Percentiles rank a stretch among this genome's conserved stretches.
These are phyloP conservation scores for Rhodotorula sp. DNA, from an alignment of 1,284 basidiomycete species.

Conservation along the genomic window DNA sequence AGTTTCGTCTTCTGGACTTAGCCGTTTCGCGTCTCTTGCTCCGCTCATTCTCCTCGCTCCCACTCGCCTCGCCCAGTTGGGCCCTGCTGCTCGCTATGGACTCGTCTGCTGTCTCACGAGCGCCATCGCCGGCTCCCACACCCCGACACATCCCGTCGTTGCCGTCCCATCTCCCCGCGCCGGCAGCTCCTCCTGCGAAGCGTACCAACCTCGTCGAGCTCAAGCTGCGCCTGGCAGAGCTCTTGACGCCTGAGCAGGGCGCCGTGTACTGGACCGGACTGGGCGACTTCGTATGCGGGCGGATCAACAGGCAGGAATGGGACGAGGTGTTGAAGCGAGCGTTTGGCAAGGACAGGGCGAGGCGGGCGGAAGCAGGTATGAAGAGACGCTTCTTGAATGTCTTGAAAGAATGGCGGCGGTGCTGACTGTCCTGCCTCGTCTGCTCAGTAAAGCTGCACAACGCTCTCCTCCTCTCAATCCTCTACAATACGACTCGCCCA, in stretches of 20 bases:
- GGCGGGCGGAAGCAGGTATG: constrained; percentile 7
- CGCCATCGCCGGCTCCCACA: background rate
- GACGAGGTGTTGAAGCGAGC: constrained; percentile 45
- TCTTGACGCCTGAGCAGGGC: constrained; percentile 32
- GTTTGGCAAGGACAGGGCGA: constrained; percentile 28
- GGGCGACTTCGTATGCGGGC: constrained; percentile 48
- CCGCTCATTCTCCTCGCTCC: background rate
- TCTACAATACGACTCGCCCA: constrained; percentile 49
- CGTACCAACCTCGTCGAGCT: constrained; percentile 43
- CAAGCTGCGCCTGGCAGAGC: constrained; percentile 42
- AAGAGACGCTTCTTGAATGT: rapidly evolving
- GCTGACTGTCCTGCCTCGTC: background rate
- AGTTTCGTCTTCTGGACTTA: too few species aligned
- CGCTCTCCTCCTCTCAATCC: constrained; percentile 50
- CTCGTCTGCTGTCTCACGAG: background rate
- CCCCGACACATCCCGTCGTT: background rate
- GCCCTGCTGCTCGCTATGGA: background rate
- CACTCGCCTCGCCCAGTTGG: background rate
- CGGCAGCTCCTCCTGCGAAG: constrained; percentile 30
- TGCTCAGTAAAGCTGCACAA: constrained; percentile 52
- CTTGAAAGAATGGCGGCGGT: background rate
- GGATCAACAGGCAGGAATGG: constrained; percentile 49
- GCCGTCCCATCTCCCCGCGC: constrained; percentile 16
- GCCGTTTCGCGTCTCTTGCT: background rate
- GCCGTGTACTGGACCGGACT: constrained; percentile 49